Percentiles rank a stretch among this genome's conserved stretches.
phyloP scores from a whole-genome alignment of 495 filamentous ascomycete species.

The Lasiosphaeria miniovina region DNA sequence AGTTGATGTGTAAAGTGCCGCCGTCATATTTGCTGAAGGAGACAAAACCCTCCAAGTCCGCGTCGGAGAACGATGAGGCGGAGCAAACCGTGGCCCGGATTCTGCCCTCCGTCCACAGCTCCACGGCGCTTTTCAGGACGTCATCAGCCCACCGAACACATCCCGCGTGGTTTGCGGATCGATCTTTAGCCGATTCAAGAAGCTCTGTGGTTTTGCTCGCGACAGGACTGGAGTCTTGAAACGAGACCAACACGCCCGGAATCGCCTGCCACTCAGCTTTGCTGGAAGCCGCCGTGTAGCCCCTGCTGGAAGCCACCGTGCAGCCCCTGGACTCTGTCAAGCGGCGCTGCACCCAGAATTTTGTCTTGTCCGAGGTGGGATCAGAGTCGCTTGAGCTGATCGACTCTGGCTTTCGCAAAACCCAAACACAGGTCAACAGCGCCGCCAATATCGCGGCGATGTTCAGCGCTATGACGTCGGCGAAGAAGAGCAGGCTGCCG shows the following conservation, averaged over 20 bases:
- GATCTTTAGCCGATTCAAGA: conserved; percentile 6
- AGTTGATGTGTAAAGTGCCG: conserved; percentile 6
- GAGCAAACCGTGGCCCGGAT: conserved; percentile 11
- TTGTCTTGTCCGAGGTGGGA: background rate
- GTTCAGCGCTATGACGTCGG: conserved; percentile 19
- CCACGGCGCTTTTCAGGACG: conserved; percentile 10
- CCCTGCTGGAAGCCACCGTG: background rate
- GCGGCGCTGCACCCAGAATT: conserved; percentile 6
- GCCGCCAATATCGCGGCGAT: conserved; percentile 17
- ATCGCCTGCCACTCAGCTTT: conserved; percentile 1
- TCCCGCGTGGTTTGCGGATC: background rate
- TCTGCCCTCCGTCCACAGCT: conserved; percentile 13
- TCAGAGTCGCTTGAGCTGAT: background rate
- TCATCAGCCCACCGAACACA: conserved; percentile 1
- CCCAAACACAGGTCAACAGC: conserved; percentile 21
- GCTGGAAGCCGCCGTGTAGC: background rate
- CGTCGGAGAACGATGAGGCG: conserved; percentile 10
- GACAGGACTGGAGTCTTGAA: background rate
- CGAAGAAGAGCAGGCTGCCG: conserved; percentile 10
- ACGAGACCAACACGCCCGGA: conserved; percentile 2
- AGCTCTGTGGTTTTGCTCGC: conserved; percentile 3
- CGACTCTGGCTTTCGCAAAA: conserved; percentile 12
- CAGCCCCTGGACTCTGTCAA: background rate
- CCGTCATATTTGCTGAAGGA: conserved; percentile 13
- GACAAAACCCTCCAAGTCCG: conserved; percentile 7